These are phyloP conservation scores for Roridomyces roridus DNA, from an alignment of 768 basidiomycete genomes.

Conservation along the genomic window DNA sequence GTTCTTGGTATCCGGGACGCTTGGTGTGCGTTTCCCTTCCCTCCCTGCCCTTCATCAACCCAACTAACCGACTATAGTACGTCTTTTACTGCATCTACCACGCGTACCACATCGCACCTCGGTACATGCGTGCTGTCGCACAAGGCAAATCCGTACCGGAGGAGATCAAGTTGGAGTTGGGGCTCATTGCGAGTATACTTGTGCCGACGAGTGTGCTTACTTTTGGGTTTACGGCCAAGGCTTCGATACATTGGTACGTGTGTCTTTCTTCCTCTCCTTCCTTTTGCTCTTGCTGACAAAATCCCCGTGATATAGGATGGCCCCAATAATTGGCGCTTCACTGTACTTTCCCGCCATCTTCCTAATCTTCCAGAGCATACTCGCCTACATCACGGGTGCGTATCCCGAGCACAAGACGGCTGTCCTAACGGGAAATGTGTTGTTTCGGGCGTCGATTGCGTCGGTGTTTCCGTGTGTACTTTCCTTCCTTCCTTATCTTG, in stretches of 20 bases:
- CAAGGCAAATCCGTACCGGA: conserved; percentile 20
- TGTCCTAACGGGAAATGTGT: conserved; percentile 38
- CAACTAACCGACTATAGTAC: neutral
- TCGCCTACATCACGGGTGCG: conserved; percentile 35
- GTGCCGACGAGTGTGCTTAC: conserved; percentile 40
- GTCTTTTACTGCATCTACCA: conserved; percentile 25
- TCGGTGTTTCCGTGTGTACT: conserved; percentile 25
- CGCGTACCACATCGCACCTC: conserved; percentile 27
- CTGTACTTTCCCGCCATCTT: conserved; percentile 37
- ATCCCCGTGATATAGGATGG: too few relatives aligned
- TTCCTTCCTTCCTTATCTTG: neutral
- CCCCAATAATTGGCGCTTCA: conserved; percentile 37
- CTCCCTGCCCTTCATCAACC: neutral
- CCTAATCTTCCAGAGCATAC: conserved; percentile 34
- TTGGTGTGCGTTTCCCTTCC: neutral
- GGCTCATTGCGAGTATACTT: conserved; percentile 37
- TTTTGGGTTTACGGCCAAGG: conserved; percentile 38
- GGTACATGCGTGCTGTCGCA: conserved; percentile 11
- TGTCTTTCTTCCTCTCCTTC: too few relatives aligned
- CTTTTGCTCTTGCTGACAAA: too few relatives aligned
- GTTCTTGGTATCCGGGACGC: conserved; percentile 23
- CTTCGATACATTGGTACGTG: conserved; percentile 33
- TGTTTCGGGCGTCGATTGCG: conserved; percentile 36
- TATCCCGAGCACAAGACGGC: conserved; percentile 36
- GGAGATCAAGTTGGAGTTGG: conserved; percentile 38